Conservation (phyloP, 1,284 basidiomycete genomes). For the Fomitopsis palustris region DNA sequence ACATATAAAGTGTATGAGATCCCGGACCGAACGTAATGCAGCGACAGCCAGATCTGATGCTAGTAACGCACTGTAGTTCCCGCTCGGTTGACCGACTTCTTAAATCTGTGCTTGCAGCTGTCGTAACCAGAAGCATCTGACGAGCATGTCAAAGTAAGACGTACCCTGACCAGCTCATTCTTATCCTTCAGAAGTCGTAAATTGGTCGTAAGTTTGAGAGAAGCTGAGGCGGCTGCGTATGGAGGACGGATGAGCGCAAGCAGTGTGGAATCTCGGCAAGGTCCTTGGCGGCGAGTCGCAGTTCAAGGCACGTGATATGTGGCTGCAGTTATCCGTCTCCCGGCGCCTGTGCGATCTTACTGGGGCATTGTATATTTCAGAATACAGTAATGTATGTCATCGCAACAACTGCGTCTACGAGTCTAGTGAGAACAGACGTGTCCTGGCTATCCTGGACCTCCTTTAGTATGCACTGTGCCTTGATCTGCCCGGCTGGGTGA, state of each 20-base stretch:
- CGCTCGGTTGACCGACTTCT: constrained; percentile 91
- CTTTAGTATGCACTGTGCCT: too few relatives aligned
- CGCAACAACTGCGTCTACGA: too few relatives aligned
- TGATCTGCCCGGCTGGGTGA: too few relatives aligned
- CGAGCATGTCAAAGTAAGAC: constrained; percentile 1
- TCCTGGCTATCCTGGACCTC: too few relatives aligned
- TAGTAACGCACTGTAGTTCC: constrained; percentile 71
- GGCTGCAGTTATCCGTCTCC: not conserved
- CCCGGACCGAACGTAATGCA: not conserved
- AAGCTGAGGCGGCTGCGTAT: not conserved
- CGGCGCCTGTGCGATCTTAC: not conserved
- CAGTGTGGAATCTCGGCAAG: not conserved
- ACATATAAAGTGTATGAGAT: constrained; percentile 10
- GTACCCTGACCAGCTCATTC: constrained; percentile 51
- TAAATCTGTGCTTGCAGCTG: constrained; percentile 57
- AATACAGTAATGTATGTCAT: too few relatives aligned
- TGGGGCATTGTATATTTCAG: too few relatives aligned
- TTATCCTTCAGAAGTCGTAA: not conserved
- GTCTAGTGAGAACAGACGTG: too few relatives aligned
- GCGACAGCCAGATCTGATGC: constrained; percentile 1
- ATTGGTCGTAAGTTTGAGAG: not conserved
- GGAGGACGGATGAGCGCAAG: not conserved
- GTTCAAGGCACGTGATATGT: not conserved
- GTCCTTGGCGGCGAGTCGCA: not conserved
- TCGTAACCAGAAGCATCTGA: not conserved